Evolutionary conservation across 495 filamentous ascomycete genomes (phyloP).

Genomic region (Podospora fimiseda): DNA sequence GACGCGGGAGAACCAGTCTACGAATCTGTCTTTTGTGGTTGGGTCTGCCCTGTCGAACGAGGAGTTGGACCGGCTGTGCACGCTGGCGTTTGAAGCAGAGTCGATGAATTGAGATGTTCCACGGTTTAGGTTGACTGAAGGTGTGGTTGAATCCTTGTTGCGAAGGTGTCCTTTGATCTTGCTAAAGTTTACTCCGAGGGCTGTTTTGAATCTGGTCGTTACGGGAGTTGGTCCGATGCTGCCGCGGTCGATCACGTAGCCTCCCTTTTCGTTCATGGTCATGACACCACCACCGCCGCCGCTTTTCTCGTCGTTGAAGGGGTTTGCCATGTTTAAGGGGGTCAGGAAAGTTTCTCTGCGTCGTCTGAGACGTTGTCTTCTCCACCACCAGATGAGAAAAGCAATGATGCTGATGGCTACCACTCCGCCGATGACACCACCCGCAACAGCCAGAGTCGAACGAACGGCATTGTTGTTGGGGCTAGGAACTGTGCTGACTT

Average conservation of each 20-base stretch:
- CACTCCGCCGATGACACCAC: conserved; percentile 45
- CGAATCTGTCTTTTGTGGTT: conserved; percentile 29
- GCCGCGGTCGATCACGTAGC: conserved; percentile 35
- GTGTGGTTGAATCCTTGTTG: conserved; percentile 26
- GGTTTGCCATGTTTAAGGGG: conserved; percentile 30
- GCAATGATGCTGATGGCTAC: conserved; percentile 38
- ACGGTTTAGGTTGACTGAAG: conserved; percentile 43
- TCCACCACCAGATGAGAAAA: conserved; percentile 44
- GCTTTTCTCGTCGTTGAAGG: conserved; percentile 9
- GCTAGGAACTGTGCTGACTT: conserved; percentile 10
- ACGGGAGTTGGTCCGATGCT: conserved; percentile 39
- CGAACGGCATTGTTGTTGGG: conserved; percentile 23
- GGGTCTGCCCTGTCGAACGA: conserved; percentile 4
- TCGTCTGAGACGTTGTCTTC: conserved; percentile 32
- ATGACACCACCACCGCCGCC: no score
- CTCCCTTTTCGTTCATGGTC: conserved; percentile 37
- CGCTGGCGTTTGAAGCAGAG: conserved; percentile 15
- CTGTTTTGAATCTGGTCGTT: conserved; percentile 31
- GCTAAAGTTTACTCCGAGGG: conserved; percentile 31
- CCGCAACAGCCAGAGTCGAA: conserved; percentile 41
- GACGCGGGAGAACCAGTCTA: conserved; percentile 36
- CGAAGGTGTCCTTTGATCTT: conserved; percentile 33
- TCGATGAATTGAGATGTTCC: conserved; percentile 48
- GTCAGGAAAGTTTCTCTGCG: conserved; percentile 41
- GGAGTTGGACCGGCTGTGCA: conserved; percentile 36